A percentile compares a stretch with the other conserved stretches of the same genome.
Evolutionary conservation across 2,329 filamentous ascomycete genomes (phyloP).

Genomic region (Aspergillus vadensis): DNA sequence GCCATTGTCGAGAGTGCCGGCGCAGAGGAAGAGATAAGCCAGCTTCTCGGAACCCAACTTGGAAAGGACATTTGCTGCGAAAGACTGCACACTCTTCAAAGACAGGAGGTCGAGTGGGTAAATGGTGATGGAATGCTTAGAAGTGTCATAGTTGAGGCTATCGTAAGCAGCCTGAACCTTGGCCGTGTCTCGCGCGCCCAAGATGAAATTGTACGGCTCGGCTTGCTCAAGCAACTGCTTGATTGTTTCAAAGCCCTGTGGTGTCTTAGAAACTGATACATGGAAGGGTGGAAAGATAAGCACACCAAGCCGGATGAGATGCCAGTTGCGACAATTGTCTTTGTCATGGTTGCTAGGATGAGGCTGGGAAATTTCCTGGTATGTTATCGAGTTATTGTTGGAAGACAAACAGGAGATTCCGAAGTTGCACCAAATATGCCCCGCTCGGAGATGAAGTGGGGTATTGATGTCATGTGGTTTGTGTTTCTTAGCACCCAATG

Average conservation of each 20-base stretch:
- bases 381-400: too few relatives aligned
- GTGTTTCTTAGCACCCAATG: too few relatives aligned
- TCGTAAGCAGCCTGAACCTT: conserved; percentile 16
- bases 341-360: neutral
- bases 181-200: conserved; percentile 24
- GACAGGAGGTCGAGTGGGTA: conserved; percentile 25
- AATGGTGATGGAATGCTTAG: conserved; percentile 23
- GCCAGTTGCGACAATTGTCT: neutral
- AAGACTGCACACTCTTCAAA: conserved; percentile 26
- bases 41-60: conserved; percentile 21
- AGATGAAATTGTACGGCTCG: conserved; percentile 27
- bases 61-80: conserved; percentile 21
- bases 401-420: too few relatives aligned
- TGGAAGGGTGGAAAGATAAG: neutral
- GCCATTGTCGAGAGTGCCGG: conserved; percentile 20
- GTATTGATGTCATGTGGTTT: too few relatives aligned
- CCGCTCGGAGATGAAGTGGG: too few relatives aligned
- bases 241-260: conserved; percentile 30
- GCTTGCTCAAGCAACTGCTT: conserved; percentile 27
- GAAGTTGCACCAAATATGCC: too few relatives aligned
- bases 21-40: conserved; percentile 24
- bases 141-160: conserved; percentile 21
- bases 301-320: neutral
- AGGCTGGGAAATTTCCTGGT: too few relatives aligned
- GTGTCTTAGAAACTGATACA: neutral